Base-by-base conservation (phyloP, 2,329 filamentous ascomycete species). In the Hortaea werneckii region DNA sequence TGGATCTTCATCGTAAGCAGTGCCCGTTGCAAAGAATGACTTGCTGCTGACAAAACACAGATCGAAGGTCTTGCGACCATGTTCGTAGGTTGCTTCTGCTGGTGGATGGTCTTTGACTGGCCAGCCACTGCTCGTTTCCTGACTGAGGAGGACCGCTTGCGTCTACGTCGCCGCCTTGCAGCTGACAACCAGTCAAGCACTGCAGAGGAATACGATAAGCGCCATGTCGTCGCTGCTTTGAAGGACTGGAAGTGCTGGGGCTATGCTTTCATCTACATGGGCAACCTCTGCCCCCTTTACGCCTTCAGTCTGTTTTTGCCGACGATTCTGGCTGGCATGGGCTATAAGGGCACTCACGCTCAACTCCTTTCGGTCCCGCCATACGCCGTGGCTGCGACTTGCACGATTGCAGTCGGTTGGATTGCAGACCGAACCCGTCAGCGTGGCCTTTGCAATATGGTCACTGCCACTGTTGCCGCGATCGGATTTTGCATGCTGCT, bases 201-300 rank as follows among this genome's bases (percentile, higher is more conserved):
- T 1, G 74, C 80, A 51, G 79, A 85, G 52, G 87, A 94, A 61
- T 72, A 80, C 8, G 92, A 89, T 67, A 79, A 82, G 54, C 79
- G 79, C 69, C 67, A 70, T 20, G 3, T 88, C 87, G 61, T 79
- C 76, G 75, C 78, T 9, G 80, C 80, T 5, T 55, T 90, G 12
- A 82, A 76, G 47, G 87, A 94, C 60, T 94, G 85, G 82, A 94
- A 94, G 70, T 94, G 83, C 13, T 92, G 80, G 66, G 69, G 76
- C 1, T 83, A 78, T 9, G 83, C 85, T 63, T 65, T 85, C 39
- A 81, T 90, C 48, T 92, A 88, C 62, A 87, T 87, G 80, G 86
- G 85, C 1, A 75, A 73, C 35, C 77, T 85, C 52, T 83, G 82
- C 59, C 75, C 83, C 0, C 69, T 89, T 4, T 89, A 88, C 60